A percentile compares a stretch with the other conserved stretches of the same genome.
Conservation (phyloP, 2,329 filamentous ascomycete genomes). For the Colletotrichum sp. region DNA sequence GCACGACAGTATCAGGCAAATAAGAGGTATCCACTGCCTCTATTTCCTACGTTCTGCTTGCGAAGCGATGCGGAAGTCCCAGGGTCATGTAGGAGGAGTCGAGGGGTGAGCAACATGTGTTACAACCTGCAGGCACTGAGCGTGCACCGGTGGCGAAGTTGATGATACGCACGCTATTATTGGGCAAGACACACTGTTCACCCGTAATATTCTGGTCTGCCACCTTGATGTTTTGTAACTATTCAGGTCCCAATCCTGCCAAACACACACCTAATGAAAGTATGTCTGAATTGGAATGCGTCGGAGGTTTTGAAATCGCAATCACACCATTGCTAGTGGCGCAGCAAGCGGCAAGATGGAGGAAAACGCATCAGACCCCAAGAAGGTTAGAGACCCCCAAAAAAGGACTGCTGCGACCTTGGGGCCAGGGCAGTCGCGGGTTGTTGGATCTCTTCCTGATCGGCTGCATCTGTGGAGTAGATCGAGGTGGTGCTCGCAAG, state of each 20-base stretch:
- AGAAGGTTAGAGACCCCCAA: neutral
- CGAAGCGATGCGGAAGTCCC: no score
- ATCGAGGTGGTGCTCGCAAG: neutral
- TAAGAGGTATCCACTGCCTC: neutral
- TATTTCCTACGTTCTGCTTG: no score
- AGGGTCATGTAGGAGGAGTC: no score
- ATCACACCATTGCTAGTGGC: neutral
- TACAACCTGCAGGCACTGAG: no score
- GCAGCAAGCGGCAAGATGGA: no score
- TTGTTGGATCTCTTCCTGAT: neutral
- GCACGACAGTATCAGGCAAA: neutral
- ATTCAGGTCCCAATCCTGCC: accelerated
- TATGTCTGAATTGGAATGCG: neutral
- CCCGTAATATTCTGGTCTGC: no score
- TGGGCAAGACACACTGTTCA: no score
- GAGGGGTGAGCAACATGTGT: no score
- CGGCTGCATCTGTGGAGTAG: neutral
- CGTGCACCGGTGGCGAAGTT: neutral
- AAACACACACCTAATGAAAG: neutral
- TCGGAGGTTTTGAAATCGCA: neutral
- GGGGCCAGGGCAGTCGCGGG: neutral
- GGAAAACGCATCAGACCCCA: neutral
- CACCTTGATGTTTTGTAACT: neutral
- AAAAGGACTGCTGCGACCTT: neutral
- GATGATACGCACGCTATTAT: neutral